These are phyloP conservation scores for Graphium sp. DNA, from an alignment of 2,329 filamentous ascomycete genomes.

Conservation along the genomic window DNA sequence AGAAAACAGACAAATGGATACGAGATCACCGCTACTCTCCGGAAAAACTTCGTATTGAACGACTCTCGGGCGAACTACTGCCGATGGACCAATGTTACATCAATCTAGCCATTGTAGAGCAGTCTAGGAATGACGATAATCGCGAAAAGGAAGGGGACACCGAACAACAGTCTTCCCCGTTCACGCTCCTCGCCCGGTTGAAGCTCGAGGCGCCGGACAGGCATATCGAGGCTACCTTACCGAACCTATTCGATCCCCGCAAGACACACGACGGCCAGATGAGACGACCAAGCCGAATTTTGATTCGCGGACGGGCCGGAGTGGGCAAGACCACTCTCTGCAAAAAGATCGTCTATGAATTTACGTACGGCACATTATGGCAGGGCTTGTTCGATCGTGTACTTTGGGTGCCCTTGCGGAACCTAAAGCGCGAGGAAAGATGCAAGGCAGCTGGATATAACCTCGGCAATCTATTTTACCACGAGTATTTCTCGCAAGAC, in stretches of 20 bases:
- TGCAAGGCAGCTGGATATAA: conserved; percentile 7
- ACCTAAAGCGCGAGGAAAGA: conserved; percentile 14
- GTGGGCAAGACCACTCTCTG: conserved; percentile 22
- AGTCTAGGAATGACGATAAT: conserved; percentile 3
- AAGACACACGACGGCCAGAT: not conserved
- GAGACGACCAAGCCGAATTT: conserved; percentile 11
- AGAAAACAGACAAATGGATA: conserved; percentile 10
- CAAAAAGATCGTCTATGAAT: conserved; percentile 21
- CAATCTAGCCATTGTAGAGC: conserved; percentile 18
- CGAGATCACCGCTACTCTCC: conserved; percentile 9
- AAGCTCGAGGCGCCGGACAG: conserved; percentile 10
- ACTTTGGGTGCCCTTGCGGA: conserved; percentile 20
- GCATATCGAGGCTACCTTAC: not conserved
- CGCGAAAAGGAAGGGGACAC: conserved; percentile 3
- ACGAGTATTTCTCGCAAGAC: conserved; percentile 12
- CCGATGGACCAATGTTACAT: conserved; percentile 20
- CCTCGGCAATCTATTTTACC: conserved; percentile 9
- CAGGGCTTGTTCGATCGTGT: conserved; percentile 15
- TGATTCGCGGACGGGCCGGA: conserved; percentile 18
- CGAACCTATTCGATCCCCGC: conserved; percentile 1
- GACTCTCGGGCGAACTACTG: conserved; percentile 15
- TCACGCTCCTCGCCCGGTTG: conserved; percentile 12
- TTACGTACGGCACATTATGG: conserved; percentile 11
- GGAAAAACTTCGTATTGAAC: conserved; percentile 13
- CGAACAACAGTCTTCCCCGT: conserved; percentile 7